These are phyloP conservation scores for Lactarius deliciosus DNA, from an alignment of 768 basidiomycete genomes.

Conservation along the genomic window DNA sequence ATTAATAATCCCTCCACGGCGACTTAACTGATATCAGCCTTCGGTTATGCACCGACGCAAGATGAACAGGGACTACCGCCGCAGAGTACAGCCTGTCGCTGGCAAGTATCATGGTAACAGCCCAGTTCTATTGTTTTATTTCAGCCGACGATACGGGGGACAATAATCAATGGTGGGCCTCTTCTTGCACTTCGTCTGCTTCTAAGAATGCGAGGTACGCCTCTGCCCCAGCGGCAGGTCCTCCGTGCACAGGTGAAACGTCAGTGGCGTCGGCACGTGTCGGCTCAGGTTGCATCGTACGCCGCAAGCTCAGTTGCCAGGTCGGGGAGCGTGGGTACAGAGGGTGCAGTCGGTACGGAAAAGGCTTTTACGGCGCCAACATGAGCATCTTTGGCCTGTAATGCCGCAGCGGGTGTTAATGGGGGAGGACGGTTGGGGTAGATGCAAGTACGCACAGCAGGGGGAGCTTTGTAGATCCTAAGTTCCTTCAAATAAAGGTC, in stretches of 20 bases:
- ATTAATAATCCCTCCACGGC: neutral
- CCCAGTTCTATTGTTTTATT: constrained; percentile 10
- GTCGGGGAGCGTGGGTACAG: constrained; percentile 76
- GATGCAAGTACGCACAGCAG: constrained; percentile 52
- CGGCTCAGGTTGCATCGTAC: constrained; percentile 84
- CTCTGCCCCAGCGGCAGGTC: constrained; percentile 38
- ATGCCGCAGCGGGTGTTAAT: constrained; percentile 7
- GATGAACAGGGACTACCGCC: neutral
- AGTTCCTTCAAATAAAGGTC: constrained; percentile 90
- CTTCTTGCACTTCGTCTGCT: constrained; percentile 43
- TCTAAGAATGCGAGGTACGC: constrained; percentile 47
- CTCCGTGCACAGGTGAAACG: constrained; percentile 7
- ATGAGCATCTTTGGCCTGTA: constrained; percentile 86
- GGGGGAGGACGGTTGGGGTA: constrained; percentile 5
- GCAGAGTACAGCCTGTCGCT: neutral
- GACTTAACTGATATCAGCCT: neutral
- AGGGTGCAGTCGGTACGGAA: constrained; percentile 70
- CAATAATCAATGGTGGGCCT: constrained; percentile 37
- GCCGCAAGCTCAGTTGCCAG: constrained; percentile 85
- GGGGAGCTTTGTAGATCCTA: constrained; percentile 81
- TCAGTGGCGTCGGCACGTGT: constrained; percentile 28
- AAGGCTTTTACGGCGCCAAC: constrained; percentile 84
- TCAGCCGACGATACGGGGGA: neutral
- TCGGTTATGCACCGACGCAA: neutral
- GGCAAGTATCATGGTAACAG: neutral